Conservation (phyloP, 176 grass and related monocot species). For the Oryza rufipogon region DNA sequence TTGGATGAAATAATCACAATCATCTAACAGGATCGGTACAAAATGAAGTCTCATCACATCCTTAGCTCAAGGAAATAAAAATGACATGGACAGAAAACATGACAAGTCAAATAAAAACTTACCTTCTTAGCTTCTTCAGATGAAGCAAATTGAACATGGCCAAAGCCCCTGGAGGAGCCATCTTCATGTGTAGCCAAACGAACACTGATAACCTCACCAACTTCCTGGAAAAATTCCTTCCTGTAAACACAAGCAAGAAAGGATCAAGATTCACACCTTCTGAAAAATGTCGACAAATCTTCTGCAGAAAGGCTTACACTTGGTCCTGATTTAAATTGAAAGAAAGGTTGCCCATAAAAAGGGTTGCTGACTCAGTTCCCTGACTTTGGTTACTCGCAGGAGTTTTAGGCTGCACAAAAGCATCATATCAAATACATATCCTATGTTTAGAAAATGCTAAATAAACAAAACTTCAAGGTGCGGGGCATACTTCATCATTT, state of each 20-base stretch:
- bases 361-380: constrained; percentile 44
- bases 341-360: constrained; percentile 71
- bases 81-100: not conserved
- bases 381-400: constrained; percentile 56
- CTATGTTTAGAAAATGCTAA: not conserved
- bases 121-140: constrained; percentile 72
- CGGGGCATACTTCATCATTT: constrained; percentile 47
- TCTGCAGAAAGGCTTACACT: constrained; percentile 49
- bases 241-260: constrained; percentile 38
- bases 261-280: not conserved
- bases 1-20: not conserved
- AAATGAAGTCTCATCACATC: not conserved
- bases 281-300: not conserved
- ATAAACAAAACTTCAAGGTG: constrained; percentile 4
- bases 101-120: not conserved
- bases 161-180: constrained; percentile 62
- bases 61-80: not conserved
- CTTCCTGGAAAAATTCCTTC: constrained; percentile 64
- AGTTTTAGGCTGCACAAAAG: constrained; percentile 62
- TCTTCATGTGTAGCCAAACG: constrained; percentile 60
- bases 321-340: constrained; percentile 42
- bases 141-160: constrained; percentile 75
- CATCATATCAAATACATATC: not conserved
- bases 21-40: not conserved
- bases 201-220: constrained; percentile 67